Conservation (phyloP, 2,329 filamentous ascomycete species). For the Aureobasidium lini region DNA sequence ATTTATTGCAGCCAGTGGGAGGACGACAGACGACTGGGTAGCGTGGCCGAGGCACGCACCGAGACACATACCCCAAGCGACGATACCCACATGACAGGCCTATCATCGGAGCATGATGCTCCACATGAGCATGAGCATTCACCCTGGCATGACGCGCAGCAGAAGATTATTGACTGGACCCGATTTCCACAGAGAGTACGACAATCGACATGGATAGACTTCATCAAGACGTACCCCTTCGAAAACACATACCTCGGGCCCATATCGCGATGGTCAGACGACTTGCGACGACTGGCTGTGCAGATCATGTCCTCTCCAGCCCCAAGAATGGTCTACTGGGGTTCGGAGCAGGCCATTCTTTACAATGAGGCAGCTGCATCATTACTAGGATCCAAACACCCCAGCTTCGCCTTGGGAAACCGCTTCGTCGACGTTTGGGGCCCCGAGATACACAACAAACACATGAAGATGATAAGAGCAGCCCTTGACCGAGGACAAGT, state of each 20-base stretch:
- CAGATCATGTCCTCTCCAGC: constrained; percentile 25
- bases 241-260: constrained; percentile 23
- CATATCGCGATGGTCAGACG: constrained; percentile 23
- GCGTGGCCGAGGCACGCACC: not conserved
- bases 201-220: constrained; percentile 10
- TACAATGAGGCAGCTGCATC: constrained; percentile 31
- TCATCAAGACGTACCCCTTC: constrained; percentile 25
- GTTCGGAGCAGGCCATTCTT: constrained; percentile 27
- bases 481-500: not conserved
- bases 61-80: not conserved
- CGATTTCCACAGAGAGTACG: not conserved
- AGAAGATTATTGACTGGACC: constrained; percentile 8
- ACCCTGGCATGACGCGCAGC: not conserved
- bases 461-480: constrained; percentile 7
- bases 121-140: not conserved
- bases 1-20: constrained; percentile 2
- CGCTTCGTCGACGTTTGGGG: constrained; percentile 17
- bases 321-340: constrained; percentile 25
- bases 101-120: not conserved
- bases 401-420: constrained; percentile 11
- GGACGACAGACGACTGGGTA: not conserved
- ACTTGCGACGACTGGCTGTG: constrained; percentile 20
- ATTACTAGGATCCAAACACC: constrained; percentile 26
- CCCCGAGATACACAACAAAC: constrained; percentile 1
- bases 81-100: not conserved